Base-by-base conservation (phyloP, 2,329 filamentous ascomycete species). In the Aspergillus latus region DNA sequence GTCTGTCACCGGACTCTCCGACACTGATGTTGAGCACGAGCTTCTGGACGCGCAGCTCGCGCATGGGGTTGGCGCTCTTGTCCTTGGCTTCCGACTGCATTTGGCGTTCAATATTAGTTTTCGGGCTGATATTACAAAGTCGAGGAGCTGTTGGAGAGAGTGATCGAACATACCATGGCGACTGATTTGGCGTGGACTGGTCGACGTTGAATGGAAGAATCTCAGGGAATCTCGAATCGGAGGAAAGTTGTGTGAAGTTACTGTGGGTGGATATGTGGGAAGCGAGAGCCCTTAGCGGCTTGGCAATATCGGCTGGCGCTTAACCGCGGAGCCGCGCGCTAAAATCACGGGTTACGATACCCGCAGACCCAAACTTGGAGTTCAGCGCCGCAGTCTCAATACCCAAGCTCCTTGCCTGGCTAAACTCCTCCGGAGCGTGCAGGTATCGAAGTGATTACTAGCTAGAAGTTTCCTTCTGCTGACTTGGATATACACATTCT, bases 1-100 rank as follows among this genome's bases (percentile, higher is more conserved):
- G 89, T 88, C 94, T 96, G 84, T 99, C 94, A 90, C 94, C 94
- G 88, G 93, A 97, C 86, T 99, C 94, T 83, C 94, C 94, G 74
- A 99, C 94, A 72, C 90, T 97, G 83, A 97, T 97, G 88, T 97
- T 97, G 79, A 97, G 89, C 81, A 96, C 92, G 80, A 97, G 90
- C 86, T 97, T 97, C 84, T 96, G 91, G 83, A 97, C 94, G 85
- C 92, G 91, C 79, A 97, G 90, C 85, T 99, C 93, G 85, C 92
- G 90, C 94, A 99, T 99, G 84, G 94, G 93, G 88, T 99, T 99
- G 80, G 85, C 83, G 79, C 84, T 79, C 87, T 97, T 97, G 74
- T 85, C 82, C 74, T 80, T 82, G 74, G 76, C 75, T 79, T 93
- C 90, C 80, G 88, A 83, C 80, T 85, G 73, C 72, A 79, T 76